These are phyloP conservation scores for Epichloe amarillans DNA, from an alignment of 2,329 filamentous ascomycete species.

Conservation along the genomic window DNA sequence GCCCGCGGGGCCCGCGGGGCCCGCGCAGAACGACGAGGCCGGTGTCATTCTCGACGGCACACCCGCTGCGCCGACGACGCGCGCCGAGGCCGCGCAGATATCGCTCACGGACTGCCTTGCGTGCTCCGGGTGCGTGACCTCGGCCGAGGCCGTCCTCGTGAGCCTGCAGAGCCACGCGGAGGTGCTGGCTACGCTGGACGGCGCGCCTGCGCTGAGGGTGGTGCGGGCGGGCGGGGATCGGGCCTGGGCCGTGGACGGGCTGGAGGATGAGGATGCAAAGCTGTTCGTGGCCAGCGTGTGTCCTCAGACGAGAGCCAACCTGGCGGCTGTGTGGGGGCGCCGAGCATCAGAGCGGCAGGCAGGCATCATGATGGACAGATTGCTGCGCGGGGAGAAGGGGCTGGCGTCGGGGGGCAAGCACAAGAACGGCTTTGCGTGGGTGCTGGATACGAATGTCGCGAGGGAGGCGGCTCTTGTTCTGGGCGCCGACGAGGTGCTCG, in stretches of 20 bases:
- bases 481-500: constrained; percentile 57
- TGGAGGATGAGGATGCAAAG: constrained; percentile 49
- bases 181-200: constrained; percentile 71
- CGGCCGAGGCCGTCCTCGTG: constrained; percentile 92
- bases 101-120: constrained; percentile 95
- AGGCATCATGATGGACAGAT: constrained; percentile 68
- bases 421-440: constrained; percentile 72
- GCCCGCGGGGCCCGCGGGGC: constrained; percentile 40
- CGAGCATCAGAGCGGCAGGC: constrained; percentile 59
- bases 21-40: constrained; percentile 26
- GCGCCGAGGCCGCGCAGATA: constrained; percentile 69
- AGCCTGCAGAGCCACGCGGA: constrained; percentile 88
- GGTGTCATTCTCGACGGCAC: constrained; percentile 93
- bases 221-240: constrained; percentile 15
- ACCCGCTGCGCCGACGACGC: constrained; percentile 34
- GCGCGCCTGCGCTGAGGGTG: constrained; percentile 37
- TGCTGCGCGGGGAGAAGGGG: constrained; percentile 56
- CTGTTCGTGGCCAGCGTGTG: constrained; percentile 88
- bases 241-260: constrained; percentile 27
- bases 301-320: constrained; percentile 76
- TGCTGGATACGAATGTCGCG: constrained; percentile 77
- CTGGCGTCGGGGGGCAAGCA: constrained; percentile 57
- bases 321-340: constrained; percentile 70
- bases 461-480: constrained; percentile 74
- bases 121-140: constrained; percentile 94